Evolutionary conservation across 2,329 filamentous ascomycete genomes (phyloP), one percentile per base, ranked within the genome.

Genomic region (Ophiostoma populinum): DNA sequence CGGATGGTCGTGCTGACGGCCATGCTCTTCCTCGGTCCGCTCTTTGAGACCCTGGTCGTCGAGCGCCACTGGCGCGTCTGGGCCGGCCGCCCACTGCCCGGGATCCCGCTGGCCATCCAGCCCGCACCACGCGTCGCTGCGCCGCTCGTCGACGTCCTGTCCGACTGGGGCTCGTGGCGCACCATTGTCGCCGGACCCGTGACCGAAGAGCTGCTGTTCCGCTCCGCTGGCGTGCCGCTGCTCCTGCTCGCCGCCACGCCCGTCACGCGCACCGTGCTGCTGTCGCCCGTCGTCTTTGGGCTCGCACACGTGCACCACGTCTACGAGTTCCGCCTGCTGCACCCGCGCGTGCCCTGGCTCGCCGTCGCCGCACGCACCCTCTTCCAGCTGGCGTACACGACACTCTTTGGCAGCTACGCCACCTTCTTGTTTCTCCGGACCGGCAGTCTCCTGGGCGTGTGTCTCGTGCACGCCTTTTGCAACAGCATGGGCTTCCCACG

Each of bases 291-390:
- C 9, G 77, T 93, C 53, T 95, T 95, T 51, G 87, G 87, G 34
- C 73, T 93, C 29, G 86, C 90, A 7, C 90, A 98, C 57, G 57
- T 92, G 32, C 87, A 98, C 56, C 90, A 98, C 57, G 83, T 92
- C 53, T 92, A 93, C 59, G 90, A 95, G 57, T 93, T 92, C 55
- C 70, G 79, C 38, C 63, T 92, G 38, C 81, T 79, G 1, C 73
- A 92, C 47, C 81, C 82, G 7, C 63, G 71, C 42, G 73, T 77
- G 2, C 69, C 80, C 1, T 49, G 75, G 10, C 44, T 64, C 1
- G 63, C 70, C 2, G 73, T 78, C 6, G 49, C 90, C 6, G 50
- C 80, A 19, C 74, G 82, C 33, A 83, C 82, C 2, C 44, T 85
- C 9, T 67, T 95, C 44, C 90, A 95, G 52, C 78, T 98, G 47